Evolutionary conservation across 306 rosid species (phyloP).

Genomic region (Biancaea sappan): DNA sequence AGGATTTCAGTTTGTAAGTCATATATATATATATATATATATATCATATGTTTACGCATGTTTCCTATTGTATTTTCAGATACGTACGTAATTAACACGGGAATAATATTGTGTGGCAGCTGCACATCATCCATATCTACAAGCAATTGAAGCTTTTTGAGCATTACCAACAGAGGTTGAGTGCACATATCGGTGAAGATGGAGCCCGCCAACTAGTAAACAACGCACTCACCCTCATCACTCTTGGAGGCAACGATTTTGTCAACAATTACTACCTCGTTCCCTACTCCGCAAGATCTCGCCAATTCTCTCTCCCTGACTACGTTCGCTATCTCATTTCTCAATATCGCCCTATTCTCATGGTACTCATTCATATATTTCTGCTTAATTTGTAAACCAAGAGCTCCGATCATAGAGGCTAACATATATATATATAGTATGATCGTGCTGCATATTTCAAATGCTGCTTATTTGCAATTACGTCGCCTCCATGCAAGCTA

Average conservation of each 20-base stretch:
- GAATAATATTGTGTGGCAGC: slow-evolving; percentile 34
- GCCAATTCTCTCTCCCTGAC: slow-evolving; percentile 80
- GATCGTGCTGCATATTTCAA: background rate
- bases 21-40: background rate
- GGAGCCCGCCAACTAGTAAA: slow-evolving; percentile 51
- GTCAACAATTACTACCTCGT: slow-evolving; percentile 86
- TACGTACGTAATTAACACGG: background rate
- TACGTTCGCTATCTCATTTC: slow-evolving; percentile 69
- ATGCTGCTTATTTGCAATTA: too few species aligned
- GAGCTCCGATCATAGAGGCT: too few species aligned
- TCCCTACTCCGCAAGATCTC: slow-evolving; percentile 85
- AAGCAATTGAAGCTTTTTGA: slow-evolving; percentile 63
- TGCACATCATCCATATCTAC: slow-evolving; percentile 66
- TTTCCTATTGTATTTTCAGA: background rate
- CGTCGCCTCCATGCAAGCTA: background rate
- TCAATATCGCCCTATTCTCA: slow-evolving; percentile 60
- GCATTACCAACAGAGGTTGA: slow-evolving; percentile 61
- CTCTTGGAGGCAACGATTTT: slow-evolving; percentile 89
- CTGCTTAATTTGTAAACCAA: too few species aligned
- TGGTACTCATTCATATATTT: too few species aligned
- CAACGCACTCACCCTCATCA: slow-evolving; percentile 62
- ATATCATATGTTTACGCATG: too few species aligned
- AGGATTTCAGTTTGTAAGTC: slow-evolving; percentile 80
- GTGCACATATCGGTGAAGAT: slow-evolving; percentile 55
- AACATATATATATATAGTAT: background rate